A percentile compares a stretch with the other conserved stretches of the same genome.
These are phyloP conservation scores for Quaeritorhiza haematococci DNA, from an alignment of 371 early-diverging fungal genomes.

Conservation along the genomic window DNA sequence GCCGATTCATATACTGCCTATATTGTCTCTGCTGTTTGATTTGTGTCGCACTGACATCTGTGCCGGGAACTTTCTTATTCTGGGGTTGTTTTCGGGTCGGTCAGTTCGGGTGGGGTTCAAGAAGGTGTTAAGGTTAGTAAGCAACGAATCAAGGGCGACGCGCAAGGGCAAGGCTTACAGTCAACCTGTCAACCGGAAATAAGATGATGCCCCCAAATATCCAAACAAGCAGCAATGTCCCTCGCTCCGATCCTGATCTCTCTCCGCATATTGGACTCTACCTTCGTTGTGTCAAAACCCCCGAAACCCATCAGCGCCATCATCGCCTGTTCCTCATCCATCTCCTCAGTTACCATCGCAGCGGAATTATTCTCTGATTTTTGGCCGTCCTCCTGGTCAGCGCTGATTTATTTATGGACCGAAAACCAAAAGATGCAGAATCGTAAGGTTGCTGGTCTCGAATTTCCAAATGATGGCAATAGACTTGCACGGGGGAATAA, in stretches of 20 bases:
- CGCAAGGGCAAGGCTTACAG: not conserved
- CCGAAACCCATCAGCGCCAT: conserved; percentile 79
- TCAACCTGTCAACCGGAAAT: not conserved
- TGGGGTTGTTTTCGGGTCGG: conserved; percentile 1
- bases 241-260: too few species aligned
- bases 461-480: too few species aligned
- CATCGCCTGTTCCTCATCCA: conserved; percentile 62
- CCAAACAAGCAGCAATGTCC: too few species aligned
- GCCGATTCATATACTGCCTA: conserved; percentile 93
- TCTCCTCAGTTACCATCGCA: too few species aligned
- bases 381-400: too few species aligned
- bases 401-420: too few species aligned
- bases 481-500: too few species aligned
- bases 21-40: conserved; percentile 60
- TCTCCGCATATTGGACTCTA: too few species aligned
- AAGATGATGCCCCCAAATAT: too few species aligned
- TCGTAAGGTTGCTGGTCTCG: too few species aligned
- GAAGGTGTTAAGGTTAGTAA: not conserved
- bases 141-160: not conserved
- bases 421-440: too few species aligned
- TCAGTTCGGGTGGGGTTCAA: not conserved
- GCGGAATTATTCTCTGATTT: too few species aligned
- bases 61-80: conserved; percentile 35
- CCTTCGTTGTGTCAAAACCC: conserved; percentile 85
- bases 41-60: conserved; percentile 27